Percentiles rank a stretch among this genome's conserved stretches.
These are phyloP conservation scores for Bothriochloa decipiens DNA, from an alignment of 176 grass and related monocot genomes.

Conservation along the genomic window DNA sequence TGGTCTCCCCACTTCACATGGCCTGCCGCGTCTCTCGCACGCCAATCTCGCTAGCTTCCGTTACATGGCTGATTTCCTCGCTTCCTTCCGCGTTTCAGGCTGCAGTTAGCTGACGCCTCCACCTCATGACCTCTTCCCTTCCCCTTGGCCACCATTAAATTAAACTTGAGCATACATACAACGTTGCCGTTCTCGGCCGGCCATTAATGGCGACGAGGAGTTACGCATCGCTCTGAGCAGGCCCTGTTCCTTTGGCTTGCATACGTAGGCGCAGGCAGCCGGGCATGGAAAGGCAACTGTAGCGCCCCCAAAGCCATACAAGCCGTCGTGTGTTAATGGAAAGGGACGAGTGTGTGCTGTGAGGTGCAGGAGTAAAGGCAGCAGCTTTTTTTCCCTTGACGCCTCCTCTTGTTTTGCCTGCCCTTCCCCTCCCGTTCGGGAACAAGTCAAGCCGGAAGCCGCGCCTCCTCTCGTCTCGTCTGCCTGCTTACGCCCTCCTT, in stretches of 20 bases:
- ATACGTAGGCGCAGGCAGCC: slow-evolving; percentile 9
- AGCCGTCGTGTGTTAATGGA: slow-evolving; percentile 21
- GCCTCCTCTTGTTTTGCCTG: neutral
- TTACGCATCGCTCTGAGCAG: slow-evolving; percentile 20
- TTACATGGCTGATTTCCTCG: neutral
- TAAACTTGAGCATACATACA: neutral
- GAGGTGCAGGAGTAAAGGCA: slow-evolving; percentile 23
- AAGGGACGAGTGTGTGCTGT: neutral
- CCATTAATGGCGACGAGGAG: slow-evolving; percentile 38
- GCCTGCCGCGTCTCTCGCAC: slow-evolving; percentile 19
- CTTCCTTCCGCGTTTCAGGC: neutral
- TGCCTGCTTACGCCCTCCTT: neutral
- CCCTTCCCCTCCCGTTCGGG: neutral
- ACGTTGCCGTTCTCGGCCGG: slow-evolving; percentile 29
- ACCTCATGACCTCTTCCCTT: neutral
- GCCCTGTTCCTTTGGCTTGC: neutral
- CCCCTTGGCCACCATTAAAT: slow-evolving; percentile 9
- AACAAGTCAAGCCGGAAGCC: slow-evolving; percentile 12
- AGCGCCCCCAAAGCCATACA: slow-evolving; percentile 2
- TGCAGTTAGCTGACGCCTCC: neutral
- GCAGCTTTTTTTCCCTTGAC: neutral
- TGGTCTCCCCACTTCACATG: slow-evolving; percentile 1
- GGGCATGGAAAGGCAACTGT: slow-evolving; percentile 40
- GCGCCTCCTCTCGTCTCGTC: neutral
- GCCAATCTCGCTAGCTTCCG: slow-evolving; percentile 8